Conservation (phyloP, 2,329 filamentous ascomycete species). For the Xylaria sp. region DNA sequence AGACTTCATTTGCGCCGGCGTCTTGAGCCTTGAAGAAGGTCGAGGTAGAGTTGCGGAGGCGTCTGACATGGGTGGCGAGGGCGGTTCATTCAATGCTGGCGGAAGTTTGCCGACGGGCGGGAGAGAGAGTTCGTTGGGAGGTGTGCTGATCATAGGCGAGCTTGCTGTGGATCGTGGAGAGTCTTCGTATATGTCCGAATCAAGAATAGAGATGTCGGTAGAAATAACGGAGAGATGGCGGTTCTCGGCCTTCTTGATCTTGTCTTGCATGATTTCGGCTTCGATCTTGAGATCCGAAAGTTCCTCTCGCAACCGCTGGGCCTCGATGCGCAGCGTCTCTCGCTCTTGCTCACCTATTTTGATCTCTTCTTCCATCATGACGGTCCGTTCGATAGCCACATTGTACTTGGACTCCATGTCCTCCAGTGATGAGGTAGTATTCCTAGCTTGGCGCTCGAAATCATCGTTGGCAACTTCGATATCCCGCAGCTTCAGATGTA, state of each 20-base stretch:
- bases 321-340: conserved; percentile 87
- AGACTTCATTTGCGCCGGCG: conserved; percentile 57
- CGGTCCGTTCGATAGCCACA: conserved; percentile 87
- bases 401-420: conserved; percentile 98
- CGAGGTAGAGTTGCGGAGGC: conserved; percentile 71
- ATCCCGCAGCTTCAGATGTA: conserved; percentile 87
- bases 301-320: conserved; percentile 89
- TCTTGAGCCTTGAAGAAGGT: conserved; percentile 56
- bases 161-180: conserved; percentile 89
- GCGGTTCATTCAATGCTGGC: conserved; percentile 80
- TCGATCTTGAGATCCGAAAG: conserved; percentile 94
- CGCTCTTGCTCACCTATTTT: conserved; percentile 91
- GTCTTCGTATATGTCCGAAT: conserved; percentile 77
- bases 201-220: conserved; percentile 70
- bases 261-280: conserved; percentile 92
- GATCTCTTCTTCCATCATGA: conserved; percentile 96
- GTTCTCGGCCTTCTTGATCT: conserved; percentile 77
- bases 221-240: conserved; percentile 69
- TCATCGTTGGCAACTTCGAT: conserved; percentile 99
- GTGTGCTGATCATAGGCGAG: conserved; percentile 89
- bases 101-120: conserved; percentile 62
- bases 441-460: conserved; percentile 94
- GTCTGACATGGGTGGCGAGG: conserved; percentile 94
- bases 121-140: conserved; percentile 76
- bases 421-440: conserved; percentile 94